Conservation (phyloP, 2,329 filamentous ascomycete species). For the Aureobasidium sp. region DNA sequence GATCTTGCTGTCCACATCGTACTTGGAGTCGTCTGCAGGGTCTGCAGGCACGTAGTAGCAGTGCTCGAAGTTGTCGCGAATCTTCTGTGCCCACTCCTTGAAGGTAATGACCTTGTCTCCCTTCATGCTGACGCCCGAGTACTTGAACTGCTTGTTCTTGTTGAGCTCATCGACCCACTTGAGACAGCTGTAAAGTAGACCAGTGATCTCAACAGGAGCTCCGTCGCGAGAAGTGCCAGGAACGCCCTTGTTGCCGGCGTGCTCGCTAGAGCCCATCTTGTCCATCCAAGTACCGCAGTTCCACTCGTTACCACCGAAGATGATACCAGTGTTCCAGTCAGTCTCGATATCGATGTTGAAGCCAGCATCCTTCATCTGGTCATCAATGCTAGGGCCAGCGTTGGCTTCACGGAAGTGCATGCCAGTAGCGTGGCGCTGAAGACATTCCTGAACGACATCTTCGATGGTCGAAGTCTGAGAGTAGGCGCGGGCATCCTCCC, state of each 20-base stretch:
- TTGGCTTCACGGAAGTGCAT: conserved; percentile 94
- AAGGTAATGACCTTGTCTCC: conserved; percentile 56
- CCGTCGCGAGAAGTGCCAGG: conserved; percentile 96
- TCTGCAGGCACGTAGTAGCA: conserved; percentile 80
- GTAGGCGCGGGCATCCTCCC: conserved; percentile 76
- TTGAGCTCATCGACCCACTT: conserved; percentile 68
- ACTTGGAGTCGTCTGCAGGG: conserved; percentile 61
- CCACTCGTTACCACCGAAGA: conserved; percentile 87
- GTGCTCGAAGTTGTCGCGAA: conserved; percentile 82
- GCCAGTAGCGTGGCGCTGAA: conserved; percentile 84
- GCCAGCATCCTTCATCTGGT: conserved; percentile 85
- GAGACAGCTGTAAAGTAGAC: conserved; percentile 83
- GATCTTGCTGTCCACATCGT: conserved; percentile 72
- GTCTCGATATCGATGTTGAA: conserved; percentile 89
- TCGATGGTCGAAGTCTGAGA: conserved; percentile 74
- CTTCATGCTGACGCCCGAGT: conserved; percentile 58
- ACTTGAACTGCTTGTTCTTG: conserved; percentile 61
- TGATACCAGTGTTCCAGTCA: conserved; percentile 83
- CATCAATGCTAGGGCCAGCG: conserved; percentile 78
- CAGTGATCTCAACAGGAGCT: conserved; percentile 90
- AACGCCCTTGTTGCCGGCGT: conserved; percentile 83
- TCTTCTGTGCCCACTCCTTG: conserved; percentile 67
- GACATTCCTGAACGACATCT: conserved; percentile 85
- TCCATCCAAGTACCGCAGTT: conserved; percentile 99
- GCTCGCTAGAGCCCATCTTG: conserved; percentile 98